A percentile compares a stretch with the other conserved stretches of the same genome.
phyloP scores from a whole-genome alignment of 352 stramenopile genomes.

The Globisporangium sylvaticum region DNA sequence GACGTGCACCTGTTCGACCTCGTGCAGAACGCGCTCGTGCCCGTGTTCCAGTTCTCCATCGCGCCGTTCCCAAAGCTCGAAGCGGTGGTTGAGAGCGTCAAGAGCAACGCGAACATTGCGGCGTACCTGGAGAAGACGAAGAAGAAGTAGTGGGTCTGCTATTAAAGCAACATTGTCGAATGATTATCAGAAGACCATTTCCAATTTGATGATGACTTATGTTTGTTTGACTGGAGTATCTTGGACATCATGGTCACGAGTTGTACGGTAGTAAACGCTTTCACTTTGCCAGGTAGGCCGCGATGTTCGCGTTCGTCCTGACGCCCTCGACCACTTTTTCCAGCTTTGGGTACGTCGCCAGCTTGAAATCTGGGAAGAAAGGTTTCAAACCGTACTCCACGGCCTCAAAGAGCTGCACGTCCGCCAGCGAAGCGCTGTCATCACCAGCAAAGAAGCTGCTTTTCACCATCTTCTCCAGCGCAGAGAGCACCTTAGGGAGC shows the following conservation, averaged over 20 bases:
- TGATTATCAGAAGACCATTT: no score
- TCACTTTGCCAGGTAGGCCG: constrained; percentile 31
- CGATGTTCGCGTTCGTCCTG: constrained; percentile 28
- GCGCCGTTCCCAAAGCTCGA: constrained; percentile 43
- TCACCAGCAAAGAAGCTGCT: constrained; percentile 33
- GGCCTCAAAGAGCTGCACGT: constrained; percentile 45
- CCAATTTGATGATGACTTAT: no score
- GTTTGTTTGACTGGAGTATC: no score
- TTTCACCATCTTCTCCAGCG: constrained; percentile 25
- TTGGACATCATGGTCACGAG: no score
- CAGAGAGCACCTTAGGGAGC: constrained; percentile 28
- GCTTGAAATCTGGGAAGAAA: constrained; percentile 19
- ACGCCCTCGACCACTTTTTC: constrained; percentile 25
- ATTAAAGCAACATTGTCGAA: no score
- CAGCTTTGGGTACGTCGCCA: constrained; percentile 34
- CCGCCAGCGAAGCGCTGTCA: constrained; percentile 24
- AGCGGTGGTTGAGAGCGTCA: constrained; percentile 28
- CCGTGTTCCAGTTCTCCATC: constrained; percentile 18
- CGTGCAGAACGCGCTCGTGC: constrained; percentile 35
- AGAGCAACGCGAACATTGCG: constrained; percentile 33
- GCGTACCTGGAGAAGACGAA: constrained; percentile 20
- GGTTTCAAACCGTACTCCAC: constrained; percentile 27
- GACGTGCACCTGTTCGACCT: constrained; percentile 57
- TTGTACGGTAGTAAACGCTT: background rate
- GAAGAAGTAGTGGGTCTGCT: background rate